phyloP scores from a whole-genome alignment of 352 stramenopile genomes.

The Phytophthora ramorum region DNA sequence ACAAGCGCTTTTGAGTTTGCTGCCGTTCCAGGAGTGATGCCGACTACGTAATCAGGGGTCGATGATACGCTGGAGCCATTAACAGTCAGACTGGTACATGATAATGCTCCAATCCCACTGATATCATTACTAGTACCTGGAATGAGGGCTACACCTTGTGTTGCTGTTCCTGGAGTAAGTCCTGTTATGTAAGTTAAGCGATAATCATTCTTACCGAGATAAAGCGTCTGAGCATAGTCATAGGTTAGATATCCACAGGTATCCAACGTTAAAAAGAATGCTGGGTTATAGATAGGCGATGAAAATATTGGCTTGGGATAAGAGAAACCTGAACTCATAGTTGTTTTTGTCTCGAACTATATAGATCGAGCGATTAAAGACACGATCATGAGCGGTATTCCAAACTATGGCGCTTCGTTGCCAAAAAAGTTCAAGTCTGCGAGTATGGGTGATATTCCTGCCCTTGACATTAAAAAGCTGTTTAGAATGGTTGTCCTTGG shows the following conservation, averaged over 20 bases:
- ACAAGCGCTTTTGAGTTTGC: not conserved
- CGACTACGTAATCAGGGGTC: not conserved
- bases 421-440: conserved; percentile 23
- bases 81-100: conserved; percentile 8
- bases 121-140: conserved; percentile 1
- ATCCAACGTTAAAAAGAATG: conserved; percentile 22
- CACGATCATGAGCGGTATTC: conserved; percentile 19
- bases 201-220: conserved; percentile 22
- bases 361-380: conserved; percentile 20
- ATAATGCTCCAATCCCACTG: conserved; percentile 1
- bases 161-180: conserved; percentile 7
- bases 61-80: not conserved
- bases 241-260: conserved; percentile 12
- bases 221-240: conserved; percentile 25
- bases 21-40: not conserved
- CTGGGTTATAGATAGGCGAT: conserved; percentile 26
- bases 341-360: conserved; percentile 21
- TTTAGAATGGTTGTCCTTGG: conserved; percentile 28
- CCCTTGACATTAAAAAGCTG: conserved; percentile 24
- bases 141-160: conserved; percentile 6
- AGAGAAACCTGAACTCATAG: conserved; percentile 23
- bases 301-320: conserved; percentile 20
- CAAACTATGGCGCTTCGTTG: conserved; percentile 10
- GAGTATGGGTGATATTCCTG: conserved; percentile 11
- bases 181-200: conserved; percentile 11